phyloP scores from a whole-genome alignment of 108 stramenopile genomes.

The Aurantiochytrium sp. region DNA sequence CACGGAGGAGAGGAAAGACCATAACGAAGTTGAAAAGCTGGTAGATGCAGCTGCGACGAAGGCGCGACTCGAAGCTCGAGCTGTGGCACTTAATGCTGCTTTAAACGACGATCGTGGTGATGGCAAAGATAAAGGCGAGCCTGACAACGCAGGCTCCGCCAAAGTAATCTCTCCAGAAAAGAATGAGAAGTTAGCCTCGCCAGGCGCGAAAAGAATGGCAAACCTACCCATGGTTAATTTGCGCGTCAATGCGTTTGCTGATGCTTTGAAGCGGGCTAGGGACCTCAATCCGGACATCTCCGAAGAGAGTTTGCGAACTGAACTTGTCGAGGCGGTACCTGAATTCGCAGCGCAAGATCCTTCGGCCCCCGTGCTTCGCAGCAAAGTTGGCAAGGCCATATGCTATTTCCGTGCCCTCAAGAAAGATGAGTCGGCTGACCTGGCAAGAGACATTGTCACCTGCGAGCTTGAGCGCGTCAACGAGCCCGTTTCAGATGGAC shows the following conservation, averaged over 20 bases:
- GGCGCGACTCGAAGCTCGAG: too few relatives aligned
- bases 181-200: too few relatives aligned
- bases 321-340: not conserved
- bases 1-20: too few relatives aligned
- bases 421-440: not conserved
- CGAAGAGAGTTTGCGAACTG: not conserved
- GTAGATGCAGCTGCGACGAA: too few relatives aligned
- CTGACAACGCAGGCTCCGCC: too few relatives aligned
- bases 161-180: too few relatives aligned
- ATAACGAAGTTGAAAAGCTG: too few relatives aligned
- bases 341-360: not conserved
- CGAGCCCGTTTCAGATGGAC: not conserved
- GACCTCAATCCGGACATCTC: not conserved
- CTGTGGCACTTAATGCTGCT: too few relatives aligned
- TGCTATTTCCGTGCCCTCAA: not conserved
- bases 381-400: not conserved
- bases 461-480: not conserved
- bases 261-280: not conserved
- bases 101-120: too few relatives aligned
- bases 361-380: not conserved
- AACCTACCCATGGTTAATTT: not conserved
- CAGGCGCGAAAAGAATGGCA: too few relatives aligned
- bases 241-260: not conserved
- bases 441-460: not conserved
- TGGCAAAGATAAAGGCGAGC: too few relatives aligned